These are phyloP conservation scores for Monosporascus sp. DNA, from an alignment of 2,329 filamentous ascomycete species.

Conservation along the genomic window DNA sequence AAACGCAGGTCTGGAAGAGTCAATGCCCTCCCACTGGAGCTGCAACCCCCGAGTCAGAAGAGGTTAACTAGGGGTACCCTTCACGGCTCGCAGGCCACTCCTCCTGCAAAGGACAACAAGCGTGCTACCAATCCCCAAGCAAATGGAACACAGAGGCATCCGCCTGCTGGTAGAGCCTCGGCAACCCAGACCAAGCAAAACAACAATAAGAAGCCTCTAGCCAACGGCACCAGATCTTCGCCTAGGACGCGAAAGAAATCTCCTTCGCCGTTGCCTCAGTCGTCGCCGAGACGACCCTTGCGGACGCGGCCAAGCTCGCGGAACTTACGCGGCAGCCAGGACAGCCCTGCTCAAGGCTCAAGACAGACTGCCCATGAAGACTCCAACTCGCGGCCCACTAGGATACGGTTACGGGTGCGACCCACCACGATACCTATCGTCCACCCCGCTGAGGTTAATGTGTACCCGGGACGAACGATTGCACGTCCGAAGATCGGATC, in stretches of 20 bases:
- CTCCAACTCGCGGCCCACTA: slow-evolving; percentile 20
- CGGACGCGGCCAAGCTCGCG: slow-evolving; percentile 41
- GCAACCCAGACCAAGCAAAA: slow-evolving; percentile 21
- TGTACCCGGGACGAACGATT: slow-evolving; percentile 30
- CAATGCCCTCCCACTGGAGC: slow-evolving; percentile 51
- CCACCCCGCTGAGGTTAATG: slow-evolving; percentile 53
- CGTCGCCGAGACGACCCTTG: slow-evolving; percentile 33
- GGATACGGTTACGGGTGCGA: slow-evolving; percentile 46
- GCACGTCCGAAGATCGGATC: slow-evolving; percentile 46
- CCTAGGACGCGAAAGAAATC: slow-evolving; percentile 33
- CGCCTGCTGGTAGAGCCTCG: slow-evolving; percentile 25
- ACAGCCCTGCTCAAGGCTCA: slow-evolving; percentile 17
- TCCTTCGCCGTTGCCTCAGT: slow-evolving; percentile 35
- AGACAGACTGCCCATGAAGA: slow-evolving; percentile 14
- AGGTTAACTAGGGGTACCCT: slow-evolving; percentile 45
- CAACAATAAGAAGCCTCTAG: slow-evolving; percentile 16
- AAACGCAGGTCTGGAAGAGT: slow-evolving; percentile 62
- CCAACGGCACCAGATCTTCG: slow-evolving; percentile 15
- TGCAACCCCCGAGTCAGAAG: slow-evolving; percentile 45
- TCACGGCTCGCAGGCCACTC: slow-evolving; percentile 30
- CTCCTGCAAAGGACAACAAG: slow-evolving; percentile 28
- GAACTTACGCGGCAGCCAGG: slow-evolving; percentile 25
- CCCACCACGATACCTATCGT: slow-evolving; percentile 51
- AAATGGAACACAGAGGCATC: slow-evolving; percentile 23
- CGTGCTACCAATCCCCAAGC: slow-evolving; percentile 24